phyloP scores from a whole-genome alignment of 108 stramenopile species.

The Cyclotella baltica region DNA sequence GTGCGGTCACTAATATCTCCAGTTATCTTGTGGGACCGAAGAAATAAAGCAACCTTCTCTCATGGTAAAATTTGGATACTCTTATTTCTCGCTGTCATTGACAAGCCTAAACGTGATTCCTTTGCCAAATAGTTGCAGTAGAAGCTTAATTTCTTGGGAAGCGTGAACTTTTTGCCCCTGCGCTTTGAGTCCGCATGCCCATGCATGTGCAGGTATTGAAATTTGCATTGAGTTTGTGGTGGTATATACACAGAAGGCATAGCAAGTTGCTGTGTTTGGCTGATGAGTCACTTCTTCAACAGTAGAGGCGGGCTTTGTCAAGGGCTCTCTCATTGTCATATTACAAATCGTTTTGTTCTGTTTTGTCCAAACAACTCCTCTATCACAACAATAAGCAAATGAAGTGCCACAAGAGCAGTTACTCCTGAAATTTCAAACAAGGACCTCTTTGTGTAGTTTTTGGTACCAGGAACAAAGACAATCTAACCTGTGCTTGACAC shows the following conservation, averaged over 20 bases:
- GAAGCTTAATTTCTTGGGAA: neutral
- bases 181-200: neutral
- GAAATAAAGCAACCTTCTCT: neutral
- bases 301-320: neutral
- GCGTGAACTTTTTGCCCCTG: neutral
- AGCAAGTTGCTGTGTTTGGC: neutral
- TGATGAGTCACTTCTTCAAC: neutral
- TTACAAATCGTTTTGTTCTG: neutral
- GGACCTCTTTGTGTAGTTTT: neutral
- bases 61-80: neutral
- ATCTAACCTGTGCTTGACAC: neutral
- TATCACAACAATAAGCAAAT: neutral
- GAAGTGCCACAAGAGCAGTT: neutral
- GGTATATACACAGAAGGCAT: neutral
- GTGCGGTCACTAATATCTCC: neutral
- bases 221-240: neutral
- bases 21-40: neutral
- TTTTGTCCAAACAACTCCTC: neutral
- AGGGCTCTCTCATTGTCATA: slow-evolving; percentile 3
- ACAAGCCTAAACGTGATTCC: too few relatives aligned
- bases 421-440: neutral
- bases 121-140: neutral
- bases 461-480: neutral
- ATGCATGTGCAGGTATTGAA: neutral
- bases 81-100: neutral